Evolutionary conservation across 768 basidiomycete genomes (phyloP).

Genomic region (Kwoniella sp.): DNA sequence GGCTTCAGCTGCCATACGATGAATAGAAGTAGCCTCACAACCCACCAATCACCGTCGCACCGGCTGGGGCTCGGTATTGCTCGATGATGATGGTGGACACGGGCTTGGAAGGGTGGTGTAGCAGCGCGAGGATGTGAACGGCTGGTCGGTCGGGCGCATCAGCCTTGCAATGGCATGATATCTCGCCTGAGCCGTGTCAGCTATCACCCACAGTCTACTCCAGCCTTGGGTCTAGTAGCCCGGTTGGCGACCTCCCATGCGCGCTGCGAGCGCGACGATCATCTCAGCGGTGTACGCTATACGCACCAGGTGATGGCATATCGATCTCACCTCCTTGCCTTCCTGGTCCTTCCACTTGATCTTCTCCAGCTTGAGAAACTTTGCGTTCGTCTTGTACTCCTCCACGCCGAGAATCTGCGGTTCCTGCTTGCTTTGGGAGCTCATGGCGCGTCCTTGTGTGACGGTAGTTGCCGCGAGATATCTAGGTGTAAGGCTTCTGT

Average conservation of each 20-base stretch:
- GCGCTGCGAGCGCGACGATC: constrained; percentile 54
- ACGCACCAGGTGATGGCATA: background rate
- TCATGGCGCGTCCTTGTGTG: constrained; percentile 14
- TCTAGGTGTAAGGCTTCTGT: too few species aligned
- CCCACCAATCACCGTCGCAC: constrained; percentile 67
- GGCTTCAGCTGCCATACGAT: background rate
- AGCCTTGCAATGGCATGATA: too few species aligned
- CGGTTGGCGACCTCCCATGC: constrained; percentile 88
- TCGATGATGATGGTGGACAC: constrained; percentile 74
- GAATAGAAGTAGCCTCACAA: background rate
- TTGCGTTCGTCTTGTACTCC: constrained; percentile 51
- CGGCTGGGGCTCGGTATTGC: constrained; percentile 85
- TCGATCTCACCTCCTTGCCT: constrained; percentile 61
- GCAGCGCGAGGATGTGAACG: constrained; percentile 76
- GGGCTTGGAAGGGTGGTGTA: constrained; percentile 59
- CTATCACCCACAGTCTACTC: constrained; percentile 65
- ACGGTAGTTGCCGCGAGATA: too few species aligned
- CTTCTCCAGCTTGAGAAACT: constrained; percentile 81
- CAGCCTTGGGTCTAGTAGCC: constrained; percentile 68
- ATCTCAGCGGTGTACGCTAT: background rate
- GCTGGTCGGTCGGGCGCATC: constrained; percentile 58
- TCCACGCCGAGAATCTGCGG: constrained; percentile 57
- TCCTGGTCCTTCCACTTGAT: constrained; percentile 74
- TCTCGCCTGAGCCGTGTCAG: background rate
- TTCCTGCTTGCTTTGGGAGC: constrained; percentile 24